Percentiles rank a stretch among this genome's conserved stretches.
These are phyloP conservation scores for Mycena vitilis DNA, from an alignment of 768 basidiomycete genomes.

Conservation along the genomic window DNA sequence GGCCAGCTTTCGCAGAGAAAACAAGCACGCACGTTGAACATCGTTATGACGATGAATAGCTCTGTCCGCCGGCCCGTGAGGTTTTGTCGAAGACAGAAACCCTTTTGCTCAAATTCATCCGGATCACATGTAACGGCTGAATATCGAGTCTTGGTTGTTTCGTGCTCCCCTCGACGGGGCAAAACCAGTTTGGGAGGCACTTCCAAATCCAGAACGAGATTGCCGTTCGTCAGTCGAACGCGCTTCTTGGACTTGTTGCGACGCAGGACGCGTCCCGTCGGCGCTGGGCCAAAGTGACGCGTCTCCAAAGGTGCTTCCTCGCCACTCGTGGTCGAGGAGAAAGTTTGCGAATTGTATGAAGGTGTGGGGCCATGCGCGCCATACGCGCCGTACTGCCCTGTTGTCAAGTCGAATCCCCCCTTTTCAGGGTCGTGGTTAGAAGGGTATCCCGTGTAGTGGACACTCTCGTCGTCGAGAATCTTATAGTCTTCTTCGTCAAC, in stretches of 20 bases:
- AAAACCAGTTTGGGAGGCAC: conserved; percentile 89
- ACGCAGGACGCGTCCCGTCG: conserved; percentile 79
- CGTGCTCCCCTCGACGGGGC: conserved; percentile 74
- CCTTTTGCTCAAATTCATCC: conserved; percentile 86
- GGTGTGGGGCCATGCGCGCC: conserved; percentile 33
- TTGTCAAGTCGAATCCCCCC: conserved; percentile 41
- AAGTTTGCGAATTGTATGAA: conserved; percentile 29
- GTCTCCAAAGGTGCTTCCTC: conserved; percentile 70
- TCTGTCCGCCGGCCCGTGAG: conserved; percentile 85
- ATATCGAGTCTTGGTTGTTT: conserved; percentile 80
- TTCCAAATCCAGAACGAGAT: conserved; percentile 85
- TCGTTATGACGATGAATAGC: conserved; percentile 93
- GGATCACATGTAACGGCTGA: conserved; percentile 96
- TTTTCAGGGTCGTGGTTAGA: conserved; percentile 55
- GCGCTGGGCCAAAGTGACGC: conserved; percentile 90
- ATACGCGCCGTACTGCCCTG: conserved; percentile 39
- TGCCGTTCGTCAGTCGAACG: conserved; percentile 87
- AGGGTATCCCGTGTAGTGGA: conserved; percentile 63
- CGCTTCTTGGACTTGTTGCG: conserved; percentile 82
- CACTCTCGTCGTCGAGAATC: conserved; percentile 64
- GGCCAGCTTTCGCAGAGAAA: not conserved
- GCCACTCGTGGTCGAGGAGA: conserved; percentile 41
- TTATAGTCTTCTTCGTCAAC: conserved; percentile 80
- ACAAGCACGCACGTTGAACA: conserved; percentile 88
- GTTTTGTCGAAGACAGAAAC: conserved; percentile 89